Conservation (phyloP, 345 rosid genomes). For the Salix suchowensis region DNA sequence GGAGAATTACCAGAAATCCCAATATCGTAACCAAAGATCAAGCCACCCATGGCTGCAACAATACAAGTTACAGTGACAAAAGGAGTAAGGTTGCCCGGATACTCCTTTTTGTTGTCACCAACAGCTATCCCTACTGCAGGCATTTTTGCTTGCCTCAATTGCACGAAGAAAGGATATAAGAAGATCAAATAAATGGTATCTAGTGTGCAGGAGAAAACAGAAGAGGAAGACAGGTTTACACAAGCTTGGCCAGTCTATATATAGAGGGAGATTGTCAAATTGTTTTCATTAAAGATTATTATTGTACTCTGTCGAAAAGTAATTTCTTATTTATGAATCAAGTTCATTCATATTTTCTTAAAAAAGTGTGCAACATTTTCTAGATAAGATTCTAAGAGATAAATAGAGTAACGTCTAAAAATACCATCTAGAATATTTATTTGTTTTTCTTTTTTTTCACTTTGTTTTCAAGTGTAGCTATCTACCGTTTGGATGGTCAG, state of each 20-base stretch:
- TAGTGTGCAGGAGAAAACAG: background rate
- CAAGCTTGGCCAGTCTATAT: slow-evolving; percentile 17
- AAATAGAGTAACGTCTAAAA: background rate
- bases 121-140: slow-evolving; percentile 30
- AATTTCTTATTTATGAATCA: background rate
- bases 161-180: background rate
- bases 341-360: background rate
- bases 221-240: slow-evolving; percentile 2
- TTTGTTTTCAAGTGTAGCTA: background rate
- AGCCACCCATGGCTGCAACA: slow-evolving; percentile 98
- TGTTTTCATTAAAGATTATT: background rate
- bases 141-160: slow-evolving; percentile 9
- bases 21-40: slow-evolving; percentile 92
- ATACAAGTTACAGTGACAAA: slow-evolving; percentile 73
- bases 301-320: slow-evolving; percentile 33
- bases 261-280: background rate
- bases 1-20: slow-evolving; percentile 73
- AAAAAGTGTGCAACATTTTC: background rate
- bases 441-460: background rate
- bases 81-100: slow-evolving; percentile 81
- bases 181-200: background rate
- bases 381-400: background rate
- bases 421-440: background rate
- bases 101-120: slow-evolving; percentile 44
- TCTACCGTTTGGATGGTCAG: slow-evolving; percentile 9